Conservation (phyloP, 352 stramenopile genomes). For the Phytophthora kernoviae region DNA sequence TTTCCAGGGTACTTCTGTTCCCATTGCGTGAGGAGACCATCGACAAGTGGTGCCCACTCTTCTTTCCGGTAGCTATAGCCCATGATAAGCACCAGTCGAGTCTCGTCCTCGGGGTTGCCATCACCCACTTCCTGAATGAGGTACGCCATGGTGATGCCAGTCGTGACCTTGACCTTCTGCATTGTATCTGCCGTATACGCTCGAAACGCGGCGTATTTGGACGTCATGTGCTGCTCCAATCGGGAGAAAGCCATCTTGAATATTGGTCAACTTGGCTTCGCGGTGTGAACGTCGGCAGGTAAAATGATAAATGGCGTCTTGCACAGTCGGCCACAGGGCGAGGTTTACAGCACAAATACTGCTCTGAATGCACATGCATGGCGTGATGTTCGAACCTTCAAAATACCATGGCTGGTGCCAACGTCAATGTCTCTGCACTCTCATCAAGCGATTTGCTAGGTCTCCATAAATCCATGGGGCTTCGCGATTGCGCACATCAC, state of each 20-base stretch:
- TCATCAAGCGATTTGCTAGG: background rate
- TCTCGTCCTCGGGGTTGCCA: slow-evolving; percentile 16
- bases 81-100: slow-evolving; percentile 49
- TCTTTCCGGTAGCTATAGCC: slow-evolving; percentile 50
- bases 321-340: background rate
- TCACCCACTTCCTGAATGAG: slow-evolving; percentile 27
- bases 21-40: slow-evolving; percentile 41
- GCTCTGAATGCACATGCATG: too few species aligned
- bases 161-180: slow-evolving; percentile 34
- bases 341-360: too few species aligned
- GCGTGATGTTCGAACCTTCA: too few species aligned
- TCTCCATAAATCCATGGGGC: background rate
- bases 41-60: slow-evolving; percentile 40
- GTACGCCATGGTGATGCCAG: slow-evolving; percentile 56
- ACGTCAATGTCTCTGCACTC: too few species aligned
- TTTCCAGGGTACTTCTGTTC: slow-evolving; percentile 6
- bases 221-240: slow-evolving; percentile 49
- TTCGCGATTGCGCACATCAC: too few species aligned
- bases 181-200: slow-evolving; percentile 35
- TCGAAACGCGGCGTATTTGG: slow-evolving; percentile 36
- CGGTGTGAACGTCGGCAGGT: background rate
- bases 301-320: slow-evolving; percentile 21
- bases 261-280: too few species aligned
- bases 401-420: too few species aligned
- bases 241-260: slow-evolving; percentile 28